Evolutionary conservation across 192 early-diverging fungal species (phyloP).

Genomic region (Backusella australiensis): DNA sequence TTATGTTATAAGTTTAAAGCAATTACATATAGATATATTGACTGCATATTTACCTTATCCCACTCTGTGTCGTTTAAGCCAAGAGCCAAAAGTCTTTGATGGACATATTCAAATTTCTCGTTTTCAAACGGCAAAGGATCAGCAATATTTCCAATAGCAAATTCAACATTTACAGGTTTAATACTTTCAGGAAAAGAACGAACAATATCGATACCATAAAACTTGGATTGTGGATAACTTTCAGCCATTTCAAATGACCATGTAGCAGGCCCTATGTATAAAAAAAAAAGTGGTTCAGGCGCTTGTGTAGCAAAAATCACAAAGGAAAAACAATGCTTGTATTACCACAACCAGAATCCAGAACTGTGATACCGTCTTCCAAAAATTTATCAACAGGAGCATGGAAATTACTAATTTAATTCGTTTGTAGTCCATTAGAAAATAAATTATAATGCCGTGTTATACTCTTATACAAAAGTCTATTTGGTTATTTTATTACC

Average conservation of each 20-base stretch:
- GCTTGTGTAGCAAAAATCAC: not conserved
- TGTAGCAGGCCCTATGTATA: slow-evolving; percentile 23
- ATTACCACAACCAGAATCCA: slow-evolving; percentile 33
- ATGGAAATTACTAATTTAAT: slow-evolving; percentile 23
- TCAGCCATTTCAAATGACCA: slow-evolving; percentile 49
- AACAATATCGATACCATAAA: slow-evolving; percentile 51
- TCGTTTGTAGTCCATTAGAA: slow-evolving; percentile 1
- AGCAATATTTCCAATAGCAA: slow-evolving; percentile 24
- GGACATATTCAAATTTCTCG: slow-evolving; percentile 19
- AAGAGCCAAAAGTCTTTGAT: slow-evolving; percentile 7
- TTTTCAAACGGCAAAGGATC: slow-evolving; percentile 17
- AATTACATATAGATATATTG: not conserved
- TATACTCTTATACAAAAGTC: not conserved
- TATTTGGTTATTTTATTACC: slow-evolving; percentile 12
- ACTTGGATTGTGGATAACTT: slow-evolving; percentile 42
- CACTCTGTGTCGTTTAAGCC: slow-evolving; percentile 5
- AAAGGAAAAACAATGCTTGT: not conserved
- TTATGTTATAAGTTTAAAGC: not conserved
- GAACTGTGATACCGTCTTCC: slow-evolving; percentile 25
- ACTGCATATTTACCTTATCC: slow-evolving; percentile 8
- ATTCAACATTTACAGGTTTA: slow-evolving; percentile 23
- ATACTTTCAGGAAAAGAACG: slow-evolving; percentile 33
- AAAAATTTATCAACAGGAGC: slow-evolving; percentile 22
- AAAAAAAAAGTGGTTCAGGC: not conserved
- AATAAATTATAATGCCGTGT: not conserved